Evolutionary conservation across 306 rosid species (phyloP), one percentile per base, ranked within the genome.

Genomic region (Hippophae tibetana): DNA sequence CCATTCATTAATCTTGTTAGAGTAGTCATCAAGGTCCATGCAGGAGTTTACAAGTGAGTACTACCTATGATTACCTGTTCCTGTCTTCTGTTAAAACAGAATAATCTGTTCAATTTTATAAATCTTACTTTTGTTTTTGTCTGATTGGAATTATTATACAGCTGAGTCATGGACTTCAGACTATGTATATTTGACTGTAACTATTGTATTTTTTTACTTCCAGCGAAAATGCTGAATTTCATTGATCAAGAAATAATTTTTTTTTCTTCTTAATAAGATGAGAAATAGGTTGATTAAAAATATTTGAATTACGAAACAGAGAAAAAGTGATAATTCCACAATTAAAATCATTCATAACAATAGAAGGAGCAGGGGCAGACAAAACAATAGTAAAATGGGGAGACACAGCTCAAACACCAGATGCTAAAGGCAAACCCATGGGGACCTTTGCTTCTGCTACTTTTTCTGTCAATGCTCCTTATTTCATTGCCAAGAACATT

Each of bases 321-420:
- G 99, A 93, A 69, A 93, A 93, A 70, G 97, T 93, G 9, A 80
- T 52, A 62, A 88, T 93, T 61, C 97, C 95, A 9, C 71, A 79
- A 31, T 64, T 84, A 14, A 93, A 93, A 79, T 88, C 94, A 5
- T 93, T 67, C 81, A 78, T 93, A 80, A 86, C 86, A 55, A 82
- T 93, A 65, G 69, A 93, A 80, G 99, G 99, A 76, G 97, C 77
- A 43, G 99, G 95, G 13, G 86, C 97, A 38, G 97, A 84, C 27
- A 73, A 81, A 60, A 93, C 99, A 57, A 86, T 86, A 7, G 86
- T 93, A 73, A 89, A 93, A 74, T 93, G 94, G 95, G 96, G 97
- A 64, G 99, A 93, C 95, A 93, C 90, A 10, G 99, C 99, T 60
- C 75, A 84, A 77, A 86, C 95, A 64, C 84, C 61, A 7, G 97